A percentile compares a stretch with the other conserved stretches of the same genome.
These are phyloP conservation scores for Cryptococcus sp. DNA, from an alignment of 1,284 basidiomycete genomes.

Conservation along the genomic window DNA sequence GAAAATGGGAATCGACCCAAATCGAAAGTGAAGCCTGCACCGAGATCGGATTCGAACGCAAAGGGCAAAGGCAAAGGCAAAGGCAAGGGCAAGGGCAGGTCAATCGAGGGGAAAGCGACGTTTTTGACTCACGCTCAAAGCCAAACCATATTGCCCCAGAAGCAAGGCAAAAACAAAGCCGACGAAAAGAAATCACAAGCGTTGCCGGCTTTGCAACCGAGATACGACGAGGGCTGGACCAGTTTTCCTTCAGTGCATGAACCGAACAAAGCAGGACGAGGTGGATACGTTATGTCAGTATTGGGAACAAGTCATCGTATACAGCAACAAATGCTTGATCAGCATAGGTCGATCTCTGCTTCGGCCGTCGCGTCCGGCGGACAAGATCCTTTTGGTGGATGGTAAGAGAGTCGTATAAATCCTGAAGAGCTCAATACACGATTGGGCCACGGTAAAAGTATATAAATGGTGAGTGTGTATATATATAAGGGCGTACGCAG, in stretches of 20 bases:
- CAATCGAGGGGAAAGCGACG: neutral
- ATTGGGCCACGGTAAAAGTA: too few species aligned
- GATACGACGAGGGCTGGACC: neutral
- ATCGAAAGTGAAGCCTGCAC: neutral
- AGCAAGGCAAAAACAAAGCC: neutral
- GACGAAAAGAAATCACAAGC: neutral
- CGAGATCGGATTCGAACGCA: neutral
- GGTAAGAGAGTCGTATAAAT: conserved; percentile 1
- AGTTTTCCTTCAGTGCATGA: neutral
- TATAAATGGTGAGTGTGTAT: too few species aligned
- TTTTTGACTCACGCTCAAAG: neutral
- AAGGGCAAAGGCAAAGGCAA: neutral
- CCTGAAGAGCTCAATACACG: too few species aligned
- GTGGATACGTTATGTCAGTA: neutral
- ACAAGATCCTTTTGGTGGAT: conserved; percentile 11
- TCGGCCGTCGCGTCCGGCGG: neutral
- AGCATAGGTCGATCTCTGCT: neutral
- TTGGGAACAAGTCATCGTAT: too few species aligned
- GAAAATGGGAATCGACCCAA: conserved; percentile 6
- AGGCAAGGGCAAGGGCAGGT: neutral
- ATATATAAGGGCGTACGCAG: too few species aligned
- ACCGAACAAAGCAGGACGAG: neutral
- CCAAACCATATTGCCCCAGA: neutral
- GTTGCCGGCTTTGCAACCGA: neutral
- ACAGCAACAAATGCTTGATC: neutral